phyloP scores from a whole-genome alignment of 1,284 basidiomycete species.

The Cystobasidiaceae sp. region DNA sequence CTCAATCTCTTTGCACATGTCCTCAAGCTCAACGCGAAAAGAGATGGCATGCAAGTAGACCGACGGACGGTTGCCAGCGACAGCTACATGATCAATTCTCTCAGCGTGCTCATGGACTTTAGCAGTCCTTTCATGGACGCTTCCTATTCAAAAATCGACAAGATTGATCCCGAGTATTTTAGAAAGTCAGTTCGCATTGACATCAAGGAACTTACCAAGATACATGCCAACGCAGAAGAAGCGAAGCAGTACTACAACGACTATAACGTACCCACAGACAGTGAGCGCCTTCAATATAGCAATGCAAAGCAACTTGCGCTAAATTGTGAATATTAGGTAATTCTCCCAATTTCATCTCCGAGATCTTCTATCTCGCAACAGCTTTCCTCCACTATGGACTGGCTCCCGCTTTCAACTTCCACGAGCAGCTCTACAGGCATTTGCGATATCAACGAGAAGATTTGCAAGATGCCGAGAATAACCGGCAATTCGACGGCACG shows the following conservation, averaged over 20 bases:
- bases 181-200: constrained; percentile 61
- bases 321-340: too few species aligned
- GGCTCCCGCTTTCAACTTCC: constrained; percentile 68
- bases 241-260: constrained; percentile 64
- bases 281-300: too few species aligned
- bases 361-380: constrained; percentile 83
- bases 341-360: constrained; percentile 86
- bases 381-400: constrained; percentile 82
- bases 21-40: constrained; percentile 70
- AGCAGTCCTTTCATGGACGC: constrained; percentile 97
- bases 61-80: constrained; percentile 80
- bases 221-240: constrained; percentile 82
- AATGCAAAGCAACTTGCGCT: too few species aligned
- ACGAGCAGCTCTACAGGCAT: constrained; percentile 65
- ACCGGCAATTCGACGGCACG: constrained; percentile 48
- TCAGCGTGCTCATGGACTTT: constrained; percentile 73
- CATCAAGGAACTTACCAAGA: constrained; percentile 78
- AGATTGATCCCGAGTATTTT: constrained; percentile 80
- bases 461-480: constrained; percentile 70
- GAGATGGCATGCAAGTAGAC: constrained; percentile 89
- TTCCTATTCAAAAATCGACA: constrained; percentile 84
- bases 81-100: constrained; percentile 87
- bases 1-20: constrained; percentile 75
- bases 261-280: constrained; percentile 47
- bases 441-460: constrained; percentile 56